These are phyloP conservation scores for Pittosporum tobira DNA, from an alignment of 129 eudicot species.

Conservation along the genomic window DNA sequence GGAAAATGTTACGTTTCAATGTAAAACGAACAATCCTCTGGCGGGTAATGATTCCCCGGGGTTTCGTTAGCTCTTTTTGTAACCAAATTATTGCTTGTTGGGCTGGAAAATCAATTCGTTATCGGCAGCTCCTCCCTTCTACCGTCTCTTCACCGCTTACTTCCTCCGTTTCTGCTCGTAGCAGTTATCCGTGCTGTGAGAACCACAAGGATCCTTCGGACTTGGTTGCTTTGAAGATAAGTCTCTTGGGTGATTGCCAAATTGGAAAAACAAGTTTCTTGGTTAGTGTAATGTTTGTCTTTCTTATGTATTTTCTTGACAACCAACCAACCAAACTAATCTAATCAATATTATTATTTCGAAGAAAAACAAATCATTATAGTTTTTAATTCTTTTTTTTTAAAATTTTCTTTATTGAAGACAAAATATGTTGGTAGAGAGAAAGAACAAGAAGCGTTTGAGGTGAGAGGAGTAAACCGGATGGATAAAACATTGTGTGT, in stretches of 20 bases:
- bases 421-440: constrained; percentile 54
- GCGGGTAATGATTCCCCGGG: constrained; percentile 34
- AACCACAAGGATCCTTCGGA: constrained; percentile 35
- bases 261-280: constrained; percentile 78
- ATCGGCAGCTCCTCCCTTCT: constrained; percentile 19
- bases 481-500: constrained; percentile 58
- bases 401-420: no score
- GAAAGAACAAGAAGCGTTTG: no score
- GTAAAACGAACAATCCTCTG: constrained; percentile 27
- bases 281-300: constrained; percentile 37
- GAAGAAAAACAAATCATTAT: background rate
- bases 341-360: no score
- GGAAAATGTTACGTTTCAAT: constrained; percentile 17
- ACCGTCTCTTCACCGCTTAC: background rate
- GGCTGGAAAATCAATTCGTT: constrained; percentile 23
- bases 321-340: no score
- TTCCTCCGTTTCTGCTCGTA: constrained; percentile 5
- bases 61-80: constrained; percentile 37
- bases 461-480: constrained; percentile 36
- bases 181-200: constrained; percentile 12
- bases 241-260: constrained; percentile 71
- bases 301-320: no score
- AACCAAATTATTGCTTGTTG: constrained; percentile 44
- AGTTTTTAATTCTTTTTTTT: background rate
- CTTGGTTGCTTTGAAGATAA: constrained; percentile 52